Conservation (phyloP, 169 alveolate genomes). For the Plasmodium chabaudi region DNA sequence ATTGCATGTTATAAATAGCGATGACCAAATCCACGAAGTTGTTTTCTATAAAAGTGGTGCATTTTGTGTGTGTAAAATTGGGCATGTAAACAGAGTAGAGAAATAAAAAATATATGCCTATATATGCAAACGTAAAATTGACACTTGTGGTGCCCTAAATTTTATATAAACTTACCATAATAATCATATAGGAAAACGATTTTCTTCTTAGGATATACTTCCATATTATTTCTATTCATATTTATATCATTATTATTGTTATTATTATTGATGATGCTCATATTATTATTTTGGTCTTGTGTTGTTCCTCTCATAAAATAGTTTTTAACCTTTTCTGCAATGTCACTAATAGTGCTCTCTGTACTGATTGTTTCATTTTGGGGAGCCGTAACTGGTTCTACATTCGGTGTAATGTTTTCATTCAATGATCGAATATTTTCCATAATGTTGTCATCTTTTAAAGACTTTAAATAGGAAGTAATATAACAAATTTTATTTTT, state of each 20-base stretch:
- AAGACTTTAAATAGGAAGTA: constrained; percentile 57
- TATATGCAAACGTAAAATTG: not conserved
- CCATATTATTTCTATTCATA: not conserved
- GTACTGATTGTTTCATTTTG: not conserved
- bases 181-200: constrained; percentile 56
- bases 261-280: not conserved
- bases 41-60: constrained; percentile 17
- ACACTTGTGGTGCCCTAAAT: not conserved
- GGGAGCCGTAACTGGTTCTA: not conserved
- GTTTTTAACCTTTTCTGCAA: constrained; percentile 6
- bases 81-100: not conserved
- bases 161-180: constrained; percentile 13
- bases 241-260: constrained; percentile 5
- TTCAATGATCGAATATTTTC: constrained; percentile 1
- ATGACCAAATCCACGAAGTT: constrained; percentile 52
- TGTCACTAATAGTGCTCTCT: not conserved
- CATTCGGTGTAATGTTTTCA: not conserved
- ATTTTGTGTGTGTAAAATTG: not conserved
- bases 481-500: constrained; percentile 59
- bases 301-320: constrained; percentile 7
- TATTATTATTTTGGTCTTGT: not conserved
- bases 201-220: constrained; percentile 10
- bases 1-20: constrained; percentile 65
- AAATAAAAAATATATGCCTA: not conserved
- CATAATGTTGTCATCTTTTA: constrained; percentile 13